phyloP scores from a whole-genome alignment of 2,329 filamentous ascomycete species.

The Penicillium sp. region DNA sequence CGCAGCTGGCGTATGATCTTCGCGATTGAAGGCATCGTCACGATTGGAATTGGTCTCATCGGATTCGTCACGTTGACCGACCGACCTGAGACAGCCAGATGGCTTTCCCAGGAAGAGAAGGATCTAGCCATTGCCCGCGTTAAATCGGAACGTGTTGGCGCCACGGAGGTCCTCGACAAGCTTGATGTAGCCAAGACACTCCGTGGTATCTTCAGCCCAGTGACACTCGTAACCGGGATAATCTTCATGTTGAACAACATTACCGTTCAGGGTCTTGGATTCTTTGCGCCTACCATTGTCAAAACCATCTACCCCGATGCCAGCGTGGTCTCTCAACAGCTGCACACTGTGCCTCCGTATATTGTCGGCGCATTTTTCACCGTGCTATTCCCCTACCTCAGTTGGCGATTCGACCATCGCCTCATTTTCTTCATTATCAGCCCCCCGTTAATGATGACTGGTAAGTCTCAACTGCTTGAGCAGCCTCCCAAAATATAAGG shows the following conservation, averaged over 20 bases:
- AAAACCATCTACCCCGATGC: conserved; percentile 63
- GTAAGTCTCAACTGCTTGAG: background rate
- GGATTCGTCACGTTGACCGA: conserved; percentile 67
- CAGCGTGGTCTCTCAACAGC: conserved; percentile 62
- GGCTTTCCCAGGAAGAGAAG: conserved; percentile 66
- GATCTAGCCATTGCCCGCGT: conserved; percentile 65
- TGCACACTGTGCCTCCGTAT: conserved; percentile 70
- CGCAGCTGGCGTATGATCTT: conserved; percentile 70
- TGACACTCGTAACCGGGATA: conserved; percentile 57
- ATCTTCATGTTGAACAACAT: conserved; percentile 68
- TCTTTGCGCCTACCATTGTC: conserved; percentile 71
- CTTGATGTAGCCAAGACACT: conserved; percentile 60
- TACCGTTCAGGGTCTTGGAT: conserved; percentile 68
- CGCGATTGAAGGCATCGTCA: conserved; percentile 68
- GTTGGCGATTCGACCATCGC: conserved; percentile 61
- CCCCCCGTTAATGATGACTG: conserved; percentile 65
- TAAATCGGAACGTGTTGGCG: conserved; percentile 65
- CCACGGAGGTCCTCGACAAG: conserved; percentile 63
- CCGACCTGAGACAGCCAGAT: conserved; percentile 65
- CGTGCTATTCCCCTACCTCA: conserved; percentile 60
- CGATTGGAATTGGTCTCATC: conserved; percentile 57
- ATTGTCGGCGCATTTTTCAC: conserved; percentile 67
- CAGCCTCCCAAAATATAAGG: background rate
- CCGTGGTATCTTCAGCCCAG: conserved; percentile 63
- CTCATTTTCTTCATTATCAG: conserved; percentile 61